Conservation (phyloP, 805 yeast species). For the Candida ortonii region DNA sequence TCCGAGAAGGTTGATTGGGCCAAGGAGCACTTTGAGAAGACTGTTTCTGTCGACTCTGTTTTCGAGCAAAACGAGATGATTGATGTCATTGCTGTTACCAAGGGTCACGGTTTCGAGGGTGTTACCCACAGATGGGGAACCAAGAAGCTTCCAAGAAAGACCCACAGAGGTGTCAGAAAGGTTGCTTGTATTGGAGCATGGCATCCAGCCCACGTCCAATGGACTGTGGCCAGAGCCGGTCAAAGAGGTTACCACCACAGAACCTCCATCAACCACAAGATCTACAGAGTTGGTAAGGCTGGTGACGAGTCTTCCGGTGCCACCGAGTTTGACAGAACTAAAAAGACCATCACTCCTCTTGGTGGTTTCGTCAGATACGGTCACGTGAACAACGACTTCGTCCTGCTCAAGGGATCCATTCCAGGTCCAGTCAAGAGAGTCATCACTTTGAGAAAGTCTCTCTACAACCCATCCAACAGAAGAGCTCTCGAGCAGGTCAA, state of each 20-base stretch:
- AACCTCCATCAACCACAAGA: constrained; percentile 99
- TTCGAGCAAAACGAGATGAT: constrained; percentile 98
- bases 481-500: constrained; percentile 93
- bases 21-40: constrained; percentile 97
- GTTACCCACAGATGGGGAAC: constrained; percentile 99
- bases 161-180: constrained; percentile 99
- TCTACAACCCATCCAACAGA: constrained; percentile 97
- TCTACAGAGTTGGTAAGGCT: constrained; percentile 98
- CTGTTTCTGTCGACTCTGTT: constrained; percentile 92
- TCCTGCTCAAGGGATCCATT: constrained; percentile 96
- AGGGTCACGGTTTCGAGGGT: constrained; percentile 99
- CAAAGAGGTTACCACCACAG: constrained; percentile 99
- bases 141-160: constrained; percentile 99
- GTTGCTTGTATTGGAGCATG: constrained; percentile 99
- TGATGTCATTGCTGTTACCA: constrained; percentile 98
- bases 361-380: constrained; percentile 99
- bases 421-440: constrained; percentile 99
- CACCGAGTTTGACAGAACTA: constrained; percentile 98
- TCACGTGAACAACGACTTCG: constrained; percentile 94
- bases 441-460: constrained; percentile 97
- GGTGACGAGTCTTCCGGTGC: constrained; percentile 93
- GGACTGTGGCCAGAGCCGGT: constrained; percentile 99
- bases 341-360: constrained; percentile 99
- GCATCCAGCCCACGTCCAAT: constrained; percentile 99
- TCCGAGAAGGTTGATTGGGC: constrained; percentile 99